Conservation (phyloP, 2,329 filamentous ascomycete genomes). For the Fonsecaea nubica region DNA sequence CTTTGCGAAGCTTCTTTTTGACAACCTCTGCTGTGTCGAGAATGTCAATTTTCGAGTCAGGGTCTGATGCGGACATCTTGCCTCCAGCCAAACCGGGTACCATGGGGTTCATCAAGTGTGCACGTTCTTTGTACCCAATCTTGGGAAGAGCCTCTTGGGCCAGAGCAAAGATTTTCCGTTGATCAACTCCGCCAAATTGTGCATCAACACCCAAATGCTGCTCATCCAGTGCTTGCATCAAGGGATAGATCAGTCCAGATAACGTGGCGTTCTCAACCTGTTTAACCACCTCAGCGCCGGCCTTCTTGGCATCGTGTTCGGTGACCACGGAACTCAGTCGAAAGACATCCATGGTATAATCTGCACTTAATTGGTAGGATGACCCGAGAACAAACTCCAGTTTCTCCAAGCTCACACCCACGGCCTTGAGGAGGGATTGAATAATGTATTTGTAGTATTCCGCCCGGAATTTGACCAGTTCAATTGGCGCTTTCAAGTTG, state of each 20-base stretch:
- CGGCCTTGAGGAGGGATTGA: slow-evolving; percentile 74
- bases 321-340: slow-evolving; percentile 73
- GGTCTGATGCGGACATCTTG: slow-evolving; percentile 69
- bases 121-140: slow-evolving; percentile 79
- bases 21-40: slow-evolving; percentile 78
- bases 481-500: slow-evolving; percentile 76
- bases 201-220: slow-evolving; percentile 85
- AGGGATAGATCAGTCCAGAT: slow-evolving; percentile 78
- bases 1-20: slow-evolving; percentile 84
- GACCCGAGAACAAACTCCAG: slow-evolving; percentile 85
- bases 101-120: slow-evolving; percentile 84
- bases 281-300: slow-evolving; percentile 93
- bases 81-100: slow-evolving; percentile 81
- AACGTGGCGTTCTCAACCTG: slow-evolving; percentile 79
- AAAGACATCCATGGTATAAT: slow-evolving; percentile 90
- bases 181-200: slow-evolving; percentile 85
- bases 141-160: slow-evolving; percentile 85
- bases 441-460: slow-evolving; percentile 84
- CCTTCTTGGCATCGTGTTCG: slow-evolving; percentile 84
- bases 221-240: slow-evolving; percentile 91
- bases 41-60: slow-evolving; percentile 90
- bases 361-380: slow-evolving; percentile 71
- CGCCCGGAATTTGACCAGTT: slow-evolving; percentile 80
- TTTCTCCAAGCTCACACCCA: slow-evolving; percentile 78
- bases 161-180: slow-evolving; percentile 86